Base-by-base conservation (phyloP, 2,329 filamentous ascomycete genomes). In the Diplodia sapinea region DNA sequence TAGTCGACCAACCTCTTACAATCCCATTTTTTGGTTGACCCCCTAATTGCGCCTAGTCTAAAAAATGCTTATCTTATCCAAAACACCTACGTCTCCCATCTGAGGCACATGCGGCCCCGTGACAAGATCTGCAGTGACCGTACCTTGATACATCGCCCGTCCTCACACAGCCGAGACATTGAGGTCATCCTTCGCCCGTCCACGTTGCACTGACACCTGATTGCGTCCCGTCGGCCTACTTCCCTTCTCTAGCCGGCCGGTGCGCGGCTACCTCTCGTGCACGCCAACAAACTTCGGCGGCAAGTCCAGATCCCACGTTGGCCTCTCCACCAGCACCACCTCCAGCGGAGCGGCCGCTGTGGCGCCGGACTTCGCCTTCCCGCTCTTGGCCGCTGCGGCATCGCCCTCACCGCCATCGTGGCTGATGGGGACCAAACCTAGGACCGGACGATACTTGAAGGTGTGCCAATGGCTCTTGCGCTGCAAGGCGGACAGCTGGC, bases 401-500 rank as follows among this genome's bases (percentile, higher is more conserved):
- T 50, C 72, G 66, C 70, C 85, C 78, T 52, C 83, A 82, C 43
- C 87, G 84, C 47, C 89, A 80, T 65, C 71, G 50, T 75, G 73
- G 26, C 80, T 82, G 38, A 90, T 79, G 20, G 86, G 84, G 23
- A 88, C 84, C 54, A 90, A 85, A 5, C 94, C 95, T 69, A 99
- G 83, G 72, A 99, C 93, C n/a, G 94, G 92, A 68, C 94, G 87
- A 80, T 98, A 99, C 79, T 96, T 96, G 84, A 91, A 93, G 5
- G 94, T 96, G 76, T 89, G 88, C 92, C 93, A 98, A 81, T 83
- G 86, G 43, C 36, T 57, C 57, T 64, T 61, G 50, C 59, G 69
- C 38, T 50, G 64, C 79, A 79, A 26, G 75, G 72, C 50, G 13
- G 40, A 43, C 66, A 9, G 31, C 8, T 65, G 67, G 31, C 17